Conservation (phyloP, 768 basidiomycete genomes). For the Wakefieldia striispora region DNA sequence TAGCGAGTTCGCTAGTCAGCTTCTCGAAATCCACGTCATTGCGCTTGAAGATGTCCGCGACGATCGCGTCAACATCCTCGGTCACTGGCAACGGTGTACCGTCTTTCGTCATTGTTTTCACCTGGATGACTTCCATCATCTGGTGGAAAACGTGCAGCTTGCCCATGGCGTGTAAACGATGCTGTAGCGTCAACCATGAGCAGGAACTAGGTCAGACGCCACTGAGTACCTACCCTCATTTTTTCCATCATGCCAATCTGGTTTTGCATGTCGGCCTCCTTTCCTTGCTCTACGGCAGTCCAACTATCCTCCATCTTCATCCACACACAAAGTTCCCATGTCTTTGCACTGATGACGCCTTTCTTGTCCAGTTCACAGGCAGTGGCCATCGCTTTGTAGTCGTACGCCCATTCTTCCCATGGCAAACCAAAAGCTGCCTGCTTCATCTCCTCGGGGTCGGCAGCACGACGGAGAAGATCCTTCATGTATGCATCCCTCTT, state of each 20-base stretch:
- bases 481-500: slow-evolving; percentile 26
- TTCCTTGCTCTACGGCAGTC: slow-evolving; percentile 29
- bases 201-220: neutral
- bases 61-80: slow-evolving; percentile 30
- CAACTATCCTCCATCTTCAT: slow-evolving; percentile 30
- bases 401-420: slow-evolving; percentile 34
- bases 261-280: slow-evolving; percentile 17
- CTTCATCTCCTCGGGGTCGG: slow-evolving; percentile 31
- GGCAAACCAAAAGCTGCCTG: slow-evolving; percentile 24
- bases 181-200: slow-evolving; percentile 13
- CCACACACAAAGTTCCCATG: slow-evolving; percentile 34
- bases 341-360: slow-evolving; percentile 19
- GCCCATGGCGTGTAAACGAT: slow-evolving; percentile 29
- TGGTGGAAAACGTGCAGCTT: slow-evolving; percentile 30
- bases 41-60: slow-evolving; percentile 32
- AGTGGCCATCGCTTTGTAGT: slow-evolving; percentile 28
- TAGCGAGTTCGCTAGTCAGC: slow-evolving; percentile 24
- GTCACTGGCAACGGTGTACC: slow-evolving; percentile 24
- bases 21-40: slow-evolving; percentile 31
- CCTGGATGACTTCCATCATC: slow-evolving; percentile 33
- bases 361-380: slow-evolving; percentile 21
- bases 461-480: slow-evolving; percentile 27
- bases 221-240: slow-evolving; percentile 21
- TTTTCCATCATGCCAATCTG: slow-evolving; percentile 30
- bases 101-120: slow-evolving; percentile 27